A percentile compares a stretch with the other conserved stretches of the same genome.
phyloP scores from a whole-genome alignment of 1,284 basidiomycete species.

The Ceratobasidium papillatum region DNA sequence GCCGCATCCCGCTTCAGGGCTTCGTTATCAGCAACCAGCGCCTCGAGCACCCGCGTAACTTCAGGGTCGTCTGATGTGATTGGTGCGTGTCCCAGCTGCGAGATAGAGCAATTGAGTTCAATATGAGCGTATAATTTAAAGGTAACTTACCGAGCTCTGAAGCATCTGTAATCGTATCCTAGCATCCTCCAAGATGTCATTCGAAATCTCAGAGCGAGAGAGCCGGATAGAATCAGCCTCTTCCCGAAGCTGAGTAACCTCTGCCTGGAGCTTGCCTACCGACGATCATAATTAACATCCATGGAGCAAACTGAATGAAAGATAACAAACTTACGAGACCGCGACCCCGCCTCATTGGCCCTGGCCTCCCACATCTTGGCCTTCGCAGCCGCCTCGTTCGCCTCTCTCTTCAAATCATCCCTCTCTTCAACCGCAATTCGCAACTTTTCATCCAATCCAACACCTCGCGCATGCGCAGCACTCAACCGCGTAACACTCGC shows the following conservation, averaged over 20 bases:
- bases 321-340: slow-evolving; percentile 55
- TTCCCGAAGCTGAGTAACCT: slow-evolving; percentile 66
- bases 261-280: slow-evolving; percentile 75
- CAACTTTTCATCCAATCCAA: slow-evolving; percentile 75
- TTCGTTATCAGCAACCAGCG: slow-evolving; percentile 84
- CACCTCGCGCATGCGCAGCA: slow-evolving; percentile 71
- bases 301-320: not conserved
- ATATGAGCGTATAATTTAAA: slow-evolving; percentile 47
- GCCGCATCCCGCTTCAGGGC: slow-evolving; percentile 79
- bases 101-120: not conserved
- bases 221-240: slow-evolving; percentile 69
- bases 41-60: slow-evolving; percentile 75
- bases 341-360: slow-evolving; percentile 67
- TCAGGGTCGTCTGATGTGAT: slow-evolving; percentile 60
- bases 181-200: slow-evolving; percentile 76
- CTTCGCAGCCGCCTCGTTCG: slow-evolving; percentile 75
- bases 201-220: slow-evolving; percentile 72
- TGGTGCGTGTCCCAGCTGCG: slow-evolving; percentile 26
- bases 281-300: not conserved
- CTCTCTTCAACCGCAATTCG: slow-evolving; percentile 70
- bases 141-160: slow-evolving; percentile 54
- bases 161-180: slow-evolving; percentile 70
- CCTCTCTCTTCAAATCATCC: slow-evolving; percentile 87
- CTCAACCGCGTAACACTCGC: slow-evolving; percentile 72
- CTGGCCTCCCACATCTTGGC: slow-evolving; percentile 75